Evolutionary conservation across 306 rosid genomes (phyloP), one percentile per base, ranked within the genome.

Genomic region (Dalbergia cochinchinensis): DNA sequence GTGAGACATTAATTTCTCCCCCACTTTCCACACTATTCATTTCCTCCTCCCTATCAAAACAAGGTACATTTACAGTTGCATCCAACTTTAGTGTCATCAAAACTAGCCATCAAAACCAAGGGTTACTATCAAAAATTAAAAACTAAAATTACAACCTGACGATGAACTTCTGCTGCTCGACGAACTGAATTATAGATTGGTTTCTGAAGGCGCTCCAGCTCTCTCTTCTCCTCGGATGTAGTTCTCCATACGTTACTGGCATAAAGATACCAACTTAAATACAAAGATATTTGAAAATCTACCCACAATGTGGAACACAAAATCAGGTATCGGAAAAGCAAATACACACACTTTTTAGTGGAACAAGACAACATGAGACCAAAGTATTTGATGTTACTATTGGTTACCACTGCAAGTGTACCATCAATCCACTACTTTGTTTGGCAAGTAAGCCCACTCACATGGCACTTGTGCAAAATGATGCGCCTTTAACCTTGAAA

Each of bases 151-250:
- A 70, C 73, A 85, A 93, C 98, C 98, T 95, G 99, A 69, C 99
- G 97, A 89, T 95, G 99, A 86, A 95, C 99, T 88, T 95, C 98
- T 44, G 99, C 96, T 6, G 99, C 99, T 77, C 94, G 90, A 65
- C 99, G 99, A 78, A 95, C 93, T 15, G 99, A 95, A 92, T 93
- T 88, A 79, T 95, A 90, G 42, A 85, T 79, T 76, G 99, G 99
- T 80, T 89, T 92, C 84, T 95, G 88, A 71, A 95, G 96, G 83
- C 98, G 97, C 86, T 95, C 99, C 90, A 95, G 76, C 86, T 92
- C 98, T 88, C 99, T 95, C 89, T 92, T 95, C 84, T 95, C 99
- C 84, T 95, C 99, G 64, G 97, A 90, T 69, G 96, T 92, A 48
- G 93, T 89, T 88, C 99, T 91, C 99, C 99, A 95, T 22, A 93